These are phyloP conservation scores for Tulasnella sp. DNA, from an alignment of 768 basidiomycete species.

Conservation along the genomic window DNA sequence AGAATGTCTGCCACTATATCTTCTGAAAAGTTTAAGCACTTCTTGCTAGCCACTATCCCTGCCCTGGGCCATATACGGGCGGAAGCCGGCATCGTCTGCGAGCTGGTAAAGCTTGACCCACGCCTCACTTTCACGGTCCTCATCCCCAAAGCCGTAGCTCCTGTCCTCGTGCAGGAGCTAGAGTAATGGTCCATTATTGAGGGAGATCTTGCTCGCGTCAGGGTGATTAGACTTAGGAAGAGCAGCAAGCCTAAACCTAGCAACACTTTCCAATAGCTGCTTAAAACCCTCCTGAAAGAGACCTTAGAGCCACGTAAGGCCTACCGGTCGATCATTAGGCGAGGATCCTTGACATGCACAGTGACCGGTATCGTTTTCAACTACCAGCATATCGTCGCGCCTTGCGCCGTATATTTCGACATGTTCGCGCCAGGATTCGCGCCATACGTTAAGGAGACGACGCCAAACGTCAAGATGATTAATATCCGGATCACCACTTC, in stretches of 20 bases:
- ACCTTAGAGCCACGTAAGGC: background rate
- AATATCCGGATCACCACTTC: background rate
- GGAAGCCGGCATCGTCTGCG: no score
- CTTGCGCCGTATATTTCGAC: background rate
- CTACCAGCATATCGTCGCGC: background rate
- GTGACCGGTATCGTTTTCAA: background rate
- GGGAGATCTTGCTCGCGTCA: no score
- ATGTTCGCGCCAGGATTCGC: background rate
- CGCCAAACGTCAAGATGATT: conserved; percentile 4
- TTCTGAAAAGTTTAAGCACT: no score
- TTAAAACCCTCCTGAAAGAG: background rate
- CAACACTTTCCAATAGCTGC: background rate
- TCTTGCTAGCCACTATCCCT: background rate
- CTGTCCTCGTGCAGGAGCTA: background rate
- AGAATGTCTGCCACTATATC: no score
- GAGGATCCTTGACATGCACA: no score
- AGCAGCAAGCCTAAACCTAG: background rate
- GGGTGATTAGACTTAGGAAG: background rate
- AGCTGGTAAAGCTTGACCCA: no score
- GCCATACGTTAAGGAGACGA: background rate
- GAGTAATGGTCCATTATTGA: background rate
- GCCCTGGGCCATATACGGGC: background rate
- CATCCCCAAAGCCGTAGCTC: background rate
- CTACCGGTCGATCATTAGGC: background rate
- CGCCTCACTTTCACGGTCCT: background rate